A percentile compares a stretch with the other conserved stretches of the same genome.
phyloP scores from a whole-genome alignment of 2,329 filamentous ascomycete species.

The Fusarium chlamydosporum region DNA sequence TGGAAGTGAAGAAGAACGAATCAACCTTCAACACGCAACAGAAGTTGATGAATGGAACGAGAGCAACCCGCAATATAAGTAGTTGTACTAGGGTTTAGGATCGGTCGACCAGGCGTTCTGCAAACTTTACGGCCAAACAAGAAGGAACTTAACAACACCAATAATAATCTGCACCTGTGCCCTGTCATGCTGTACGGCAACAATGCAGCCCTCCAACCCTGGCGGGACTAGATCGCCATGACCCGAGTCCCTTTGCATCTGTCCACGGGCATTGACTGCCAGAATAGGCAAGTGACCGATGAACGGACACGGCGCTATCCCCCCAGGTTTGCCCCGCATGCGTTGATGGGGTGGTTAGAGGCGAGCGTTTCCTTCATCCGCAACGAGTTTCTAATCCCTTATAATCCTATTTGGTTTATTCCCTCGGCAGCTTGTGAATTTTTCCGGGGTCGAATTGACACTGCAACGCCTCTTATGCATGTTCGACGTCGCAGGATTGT shows the following conservation, averaged over 20 bases:
- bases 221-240: constrained; percentile 47
- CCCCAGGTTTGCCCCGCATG: constrained; percentile 52
- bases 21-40: constrained; percentile 35
- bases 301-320: constrained; percentile 40
- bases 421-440: constrained; percentile 52
- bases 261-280: constrained; percentile 47
- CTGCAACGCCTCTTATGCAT: constrained; percentile 9
- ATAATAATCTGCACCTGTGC: constrained; percentile 18
- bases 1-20: constrained; percentile 28
- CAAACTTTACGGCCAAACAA: constrained; percentile 29
- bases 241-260: constrained; percentile 50
- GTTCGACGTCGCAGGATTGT: constrained; percentile 32
- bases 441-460: constrained; percentile 9
- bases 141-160: constrained; percentile 29
- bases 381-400: constrained; percentile 18
- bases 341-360: constrained; percentile 18
- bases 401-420: constrained; percentile 25
- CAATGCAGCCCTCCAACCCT: constrained; percentile 25
- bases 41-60: constrained; percentile 11
- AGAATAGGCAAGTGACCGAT: constrained; percentile 48
- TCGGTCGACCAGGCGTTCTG: constrained; percentile 27
- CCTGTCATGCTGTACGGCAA: constrained; percentile 14
- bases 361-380: constrained; percentile 18
- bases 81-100: constrained; percentile 16
- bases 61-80: constrained; percentile 47